Evolutionary conservation across 2,329 filamentous ascomycete genomes (phyloP), one percentile per base, ranked within the genome.

Genomic region (Nigrograna mackinnonii): DNA sequence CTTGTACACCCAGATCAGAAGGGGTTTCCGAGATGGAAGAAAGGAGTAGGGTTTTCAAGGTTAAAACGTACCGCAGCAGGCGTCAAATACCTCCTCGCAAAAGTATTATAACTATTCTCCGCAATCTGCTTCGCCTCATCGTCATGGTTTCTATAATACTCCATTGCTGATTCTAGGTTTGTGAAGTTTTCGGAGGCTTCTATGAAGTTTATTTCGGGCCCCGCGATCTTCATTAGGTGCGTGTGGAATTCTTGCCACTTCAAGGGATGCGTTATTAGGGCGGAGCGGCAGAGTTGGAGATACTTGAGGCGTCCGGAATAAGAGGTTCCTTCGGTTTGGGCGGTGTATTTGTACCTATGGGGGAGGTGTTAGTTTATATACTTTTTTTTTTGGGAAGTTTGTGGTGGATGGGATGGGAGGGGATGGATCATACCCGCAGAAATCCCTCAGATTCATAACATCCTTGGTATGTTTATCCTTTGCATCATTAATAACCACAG

Each of bases 301-400:
- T 80, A 79, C 51, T 79, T 79, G 6, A 77, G 69, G 3, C 76
- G 71, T 2, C 76, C 77, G 3, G 77, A 80, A 60, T 78, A 80
- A 6, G 73, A 77, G 28, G 72, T 72, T 0, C 77, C 78, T 57
- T 80, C 78, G 1, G 76, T 77, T 42, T 80, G 77, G 2, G 74
- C 72, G 1, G 79, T 68, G 52, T 74, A 81, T 62, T 77, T 76
- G 53, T 79, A 81, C 22, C 67, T 67, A 21, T 24, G n/a, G 33
- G 22, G 24, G 19, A 16, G 12, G 11, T 24, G 18, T 51, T 41
- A 39, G 28, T 14, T 21, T n/a, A n/a, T n/a, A 5, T 19, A 26
- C 16, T 24, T n/a, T n/a, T n/a, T n/a, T n/a, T 33, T 17, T 13
- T 39, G 9, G 37, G 26, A 39, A 20, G 37, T 22, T 17, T 18